phyloP scores from a whole-genome alignment of 2,329 filamentous ascomycete species.

The Neonectria faginata region DNA sequence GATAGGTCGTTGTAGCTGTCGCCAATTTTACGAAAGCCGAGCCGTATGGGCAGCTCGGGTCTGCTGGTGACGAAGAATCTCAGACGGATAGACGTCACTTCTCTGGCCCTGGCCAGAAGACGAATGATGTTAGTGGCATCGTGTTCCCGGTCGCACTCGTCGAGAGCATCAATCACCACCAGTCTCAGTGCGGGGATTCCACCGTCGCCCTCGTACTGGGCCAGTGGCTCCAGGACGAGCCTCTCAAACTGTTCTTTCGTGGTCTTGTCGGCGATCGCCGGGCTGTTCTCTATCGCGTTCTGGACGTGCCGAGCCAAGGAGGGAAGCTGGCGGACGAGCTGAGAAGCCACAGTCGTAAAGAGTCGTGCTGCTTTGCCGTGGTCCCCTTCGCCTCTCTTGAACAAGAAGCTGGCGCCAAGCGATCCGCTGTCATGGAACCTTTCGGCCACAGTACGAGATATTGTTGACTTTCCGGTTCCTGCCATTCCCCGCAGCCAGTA shows the following conservation, averaged over 20 bases:
- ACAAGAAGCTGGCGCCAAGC: slow-evolving; percentile 58
- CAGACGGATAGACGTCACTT: slow-evolving; percentile 38
- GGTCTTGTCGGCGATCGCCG: slow-evolving; percentile 43
- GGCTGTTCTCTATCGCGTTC: slow-evolving; percentile 47
- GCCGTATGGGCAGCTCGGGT: slow-evolving; percentile 52
- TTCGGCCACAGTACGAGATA: slow-evolving; percentile 50
- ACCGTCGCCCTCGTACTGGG: too few relatives aligned
- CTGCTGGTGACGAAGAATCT: slow-evolving; percentile 56
- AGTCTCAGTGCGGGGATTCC: slow-evolving; percentile 13
- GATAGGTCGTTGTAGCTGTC: slow-evolving; percentile 41
- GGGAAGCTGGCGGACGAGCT: slow-evolving; percentile 48
- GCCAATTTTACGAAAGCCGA: slow-evolving; percentile 48
- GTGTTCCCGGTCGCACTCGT: slow-evolving; percentile 34
- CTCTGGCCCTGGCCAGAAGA: slow-evolving; percentile 15
- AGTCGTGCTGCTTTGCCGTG: slow-evolving; percentile 51
- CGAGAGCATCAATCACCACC: slow-evolving; percentile 50
- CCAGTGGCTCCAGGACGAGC: slow-evolving; percentile 52
- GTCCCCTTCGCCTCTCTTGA: slow-evolving; percentile 55
- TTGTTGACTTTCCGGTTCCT: slow-evolving; percentile 55
- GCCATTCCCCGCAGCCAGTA: slow-evolving; percentile 56
- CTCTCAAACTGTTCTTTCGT: slow-evolving; percentile 54
- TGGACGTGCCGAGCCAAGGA: slow-evolving; percentile 42
- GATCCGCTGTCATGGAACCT: background rate
- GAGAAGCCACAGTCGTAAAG: slow-evolving; percentile 54
- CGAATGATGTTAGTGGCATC: slow-evolving; percentile 50